Base-by-base conservation (phyloP, 345 rosid genomes). In the Lumnitzera littorea region DNA sequence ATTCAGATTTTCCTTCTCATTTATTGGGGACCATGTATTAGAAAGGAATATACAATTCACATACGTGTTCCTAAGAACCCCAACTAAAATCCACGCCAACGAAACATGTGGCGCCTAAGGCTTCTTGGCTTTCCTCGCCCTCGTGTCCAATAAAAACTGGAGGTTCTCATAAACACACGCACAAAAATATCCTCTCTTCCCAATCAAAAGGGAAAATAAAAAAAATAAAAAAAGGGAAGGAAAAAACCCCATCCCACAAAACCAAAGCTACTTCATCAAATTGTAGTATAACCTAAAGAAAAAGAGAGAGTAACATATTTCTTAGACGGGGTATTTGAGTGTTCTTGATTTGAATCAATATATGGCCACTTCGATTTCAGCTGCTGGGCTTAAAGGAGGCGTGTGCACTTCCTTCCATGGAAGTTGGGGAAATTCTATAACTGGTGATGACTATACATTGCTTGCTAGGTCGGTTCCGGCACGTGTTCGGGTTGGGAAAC, bases 291-390 rank as follows among this genome's bases (percentile, higher is more conserved):
- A 36, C 9, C 43, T 2, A 4, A 36, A 0, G 9, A 36, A 36
- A 9, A 27, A 3, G 0, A 27, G 1, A 27, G 3, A 27, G 31
- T 27, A 27, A 27, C 31, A 1, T 27, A 27, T 27, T 27, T 27
- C 31, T 6, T 36, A 36, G 7, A 6, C 7, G 10, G 31, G 31
- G 2, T 27, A 0, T 27, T 36, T 9, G 43, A 36, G 43, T 36
- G 43, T 0, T 27, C 31, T 27, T 9, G 43, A 36, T 36, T 36
- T 36, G 43, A 36, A n/a, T 24, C 48, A 14, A 7, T 12, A 13
- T 46, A 78, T 82, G 76, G 87, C 85, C 13, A 55, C 73, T 64
- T 80, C 95, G 11, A 66, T 87, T 46, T 77, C 81, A 15, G 87
- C 85, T 24, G 68, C 72, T 55, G 74, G 74, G 70, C 60, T 75